These are phyloP conservation scores for Aspergillus jensenii DNA, from an alignment of 2,329 filamentous ascomycete genomes.

Conservation along the genomic window DNA sequence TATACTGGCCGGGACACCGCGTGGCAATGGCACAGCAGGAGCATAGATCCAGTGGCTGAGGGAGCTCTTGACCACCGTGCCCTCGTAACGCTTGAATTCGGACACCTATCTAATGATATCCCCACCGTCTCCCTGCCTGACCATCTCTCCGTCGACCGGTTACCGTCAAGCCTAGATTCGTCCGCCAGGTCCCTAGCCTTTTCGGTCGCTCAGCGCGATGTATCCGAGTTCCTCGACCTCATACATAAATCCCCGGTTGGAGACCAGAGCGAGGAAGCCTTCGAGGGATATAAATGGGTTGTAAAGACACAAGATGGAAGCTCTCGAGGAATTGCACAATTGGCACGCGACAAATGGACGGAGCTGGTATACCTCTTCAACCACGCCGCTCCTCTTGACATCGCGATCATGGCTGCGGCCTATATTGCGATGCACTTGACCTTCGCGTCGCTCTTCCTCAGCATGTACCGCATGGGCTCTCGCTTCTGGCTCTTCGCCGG, in stretches of 20 bases:
- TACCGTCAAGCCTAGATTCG: neutral
- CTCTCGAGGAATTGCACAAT: neutral
- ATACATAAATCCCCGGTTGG: neutral
- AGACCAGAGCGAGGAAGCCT: too few species aligned
- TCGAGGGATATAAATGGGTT: neutral
- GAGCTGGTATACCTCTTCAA: constrained; percentile 33
- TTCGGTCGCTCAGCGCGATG: neutral
- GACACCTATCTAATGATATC: neutral
- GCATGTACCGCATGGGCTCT: constrained; percentile 92
- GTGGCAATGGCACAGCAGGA: neutral
- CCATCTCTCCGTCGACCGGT: neutral
- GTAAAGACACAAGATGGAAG: neutral
- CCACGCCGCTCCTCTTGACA: constrained; percentile 94
- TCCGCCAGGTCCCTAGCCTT: neutral
- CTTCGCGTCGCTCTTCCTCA: constrained; percentile 94
- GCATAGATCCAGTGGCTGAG: neutral
- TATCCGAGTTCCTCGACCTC: neutral
- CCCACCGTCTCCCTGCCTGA: neutral
- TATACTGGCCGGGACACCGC: neutral
- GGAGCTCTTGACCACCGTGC: neutral
- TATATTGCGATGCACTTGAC: constrained; percentile 98
- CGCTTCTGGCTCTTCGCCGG: constrained; percentile 95
- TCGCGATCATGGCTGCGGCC: constrained; percentile 93
- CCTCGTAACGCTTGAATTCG: neutral
- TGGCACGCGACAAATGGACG: neutral